Percentiles rank a stretch among this genome's conserved stretches.
phyloP scores from a whole-genome alignment of 495 filamentous ascomycete genomes.

The Aspergillus egyptiacus region DNA sequence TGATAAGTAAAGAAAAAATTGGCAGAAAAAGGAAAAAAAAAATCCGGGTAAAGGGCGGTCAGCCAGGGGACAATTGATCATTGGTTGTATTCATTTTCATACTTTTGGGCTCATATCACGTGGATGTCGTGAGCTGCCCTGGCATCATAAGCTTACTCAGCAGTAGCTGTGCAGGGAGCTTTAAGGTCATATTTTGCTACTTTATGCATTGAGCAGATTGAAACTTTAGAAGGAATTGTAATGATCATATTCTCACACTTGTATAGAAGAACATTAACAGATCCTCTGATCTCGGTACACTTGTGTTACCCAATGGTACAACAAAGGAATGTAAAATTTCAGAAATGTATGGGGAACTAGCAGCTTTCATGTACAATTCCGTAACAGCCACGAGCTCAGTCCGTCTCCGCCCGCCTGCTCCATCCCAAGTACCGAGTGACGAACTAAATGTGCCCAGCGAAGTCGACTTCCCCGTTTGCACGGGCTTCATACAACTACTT shows the following conservation, averaged over 20 bases:
- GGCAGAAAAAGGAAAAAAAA: constrained; percentile 28
- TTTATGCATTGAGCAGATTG: background rate
- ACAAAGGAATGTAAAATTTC: background rate
- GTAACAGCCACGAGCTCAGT: constrained; percentile 27
- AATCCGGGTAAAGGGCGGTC: constrained; percentile 20
- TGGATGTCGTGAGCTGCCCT: constrained; percentile 14
- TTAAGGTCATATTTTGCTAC: background rate
- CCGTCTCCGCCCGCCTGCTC: constrained; percentile 26
- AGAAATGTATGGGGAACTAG: background rate
- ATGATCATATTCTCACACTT: background rate
- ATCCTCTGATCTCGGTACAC: background rate
- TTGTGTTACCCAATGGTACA: constrained; percentile 1
- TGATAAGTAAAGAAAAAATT: constrained; percentile 28
- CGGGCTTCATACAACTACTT: background rate
- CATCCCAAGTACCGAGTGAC: constrained; percentile 11
- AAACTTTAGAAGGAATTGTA: background rate
- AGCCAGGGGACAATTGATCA: constrained; percentile 5
- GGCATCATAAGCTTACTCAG: background rate
- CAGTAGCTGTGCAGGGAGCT: background rate
- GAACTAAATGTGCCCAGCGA: background rate
- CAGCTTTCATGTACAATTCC: constrained; percentile 7
- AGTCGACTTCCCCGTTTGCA: constrained; percentile 2
- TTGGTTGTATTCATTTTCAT: constrained; percentile 17
- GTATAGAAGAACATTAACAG: background rate
- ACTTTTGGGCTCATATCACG: constrained; percentile 8